These are phyloP conservation scores for Schizophyllum commune DNA, from an alignment of 1,284 basidiomycete species.

Conservation along the genomic window DNA sequence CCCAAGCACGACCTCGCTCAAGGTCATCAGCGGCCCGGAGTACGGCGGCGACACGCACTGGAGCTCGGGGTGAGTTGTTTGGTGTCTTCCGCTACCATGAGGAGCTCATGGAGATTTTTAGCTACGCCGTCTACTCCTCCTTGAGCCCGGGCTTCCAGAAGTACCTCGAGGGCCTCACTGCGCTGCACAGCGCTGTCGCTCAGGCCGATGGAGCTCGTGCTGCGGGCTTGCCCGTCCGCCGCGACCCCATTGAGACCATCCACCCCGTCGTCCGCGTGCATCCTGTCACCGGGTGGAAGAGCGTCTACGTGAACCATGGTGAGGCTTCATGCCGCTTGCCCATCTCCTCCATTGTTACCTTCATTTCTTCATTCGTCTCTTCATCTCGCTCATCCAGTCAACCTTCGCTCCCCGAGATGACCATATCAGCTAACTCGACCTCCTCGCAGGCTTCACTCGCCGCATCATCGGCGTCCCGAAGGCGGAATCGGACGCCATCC, in stretches of 20 bases:
- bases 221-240: slow-evolving; percentile 56
- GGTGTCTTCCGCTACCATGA: background rate
- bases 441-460: slow-evolving; percentile 50
- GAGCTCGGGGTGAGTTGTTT: slow-evolving; percentile 50
- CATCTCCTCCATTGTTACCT: background rate
- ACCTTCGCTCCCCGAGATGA: no score
- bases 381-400: background rate
- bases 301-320: slow-evolving; percentile 66
- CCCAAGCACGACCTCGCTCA: slow-evolving; percentile 63
- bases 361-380: slow-evolving; percentile 1
- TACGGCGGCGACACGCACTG: slow-evolving; percentile 65
- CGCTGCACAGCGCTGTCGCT: slow-evolving; percentile 60
- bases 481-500: slow-evolving; percentile 67
- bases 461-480: slow-evolving; percentile 72
- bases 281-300: slow-evolving; percentile 79
- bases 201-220: slow-evolving; percentile 63
- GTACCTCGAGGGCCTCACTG: slow-evolving; percentile 58
- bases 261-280: slow-evolving; percentile 68
- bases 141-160: slow-evolving; percentile 59
- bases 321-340: slow-evolving; percentile 10
- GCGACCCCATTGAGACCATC: slow-evolving; percentile 61
- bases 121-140: slow-evolving; percentile 64
- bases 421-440: no score
- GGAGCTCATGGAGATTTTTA: slow-evolving; percentile 16
- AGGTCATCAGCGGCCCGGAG: slow-evolving; percentile 56